Evolutionary conservation across 176 grass and related monocot species (phyloP).

Genomic region (Raddia guianensis): DNA sequence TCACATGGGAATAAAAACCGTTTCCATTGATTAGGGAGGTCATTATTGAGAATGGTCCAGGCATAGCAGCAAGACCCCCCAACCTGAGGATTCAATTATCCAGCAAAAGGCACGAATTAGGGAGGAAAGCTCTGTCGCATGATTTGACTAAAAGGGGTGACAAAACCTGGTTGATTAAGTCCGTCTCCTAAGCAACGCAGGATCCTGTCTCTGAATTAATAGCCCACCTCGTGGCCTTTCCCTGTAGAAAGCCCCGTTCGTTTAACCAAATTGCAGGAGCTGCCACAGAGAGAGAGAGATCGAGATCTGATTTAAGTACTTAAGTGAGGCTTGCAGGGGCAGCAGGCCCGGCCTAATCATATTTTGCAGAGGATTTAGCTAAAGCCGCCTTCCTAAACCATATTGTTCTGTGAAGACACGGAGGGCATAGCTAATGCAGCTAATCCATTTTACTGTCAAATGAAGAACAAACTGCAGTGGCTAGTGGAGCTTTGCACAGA

Average conservation of each 20-base stretch:
- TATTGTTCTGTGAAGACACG: too few relatives aligned
- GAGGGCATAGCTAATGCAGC: background rate
- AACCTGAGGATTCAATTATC: slow-evolving; percentile 24
- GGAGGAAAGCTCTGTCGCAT: background rate
- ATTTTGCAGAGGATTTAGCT: too few relatives aligned
- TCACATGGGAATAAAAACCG: slow-evolving; percentile 14
- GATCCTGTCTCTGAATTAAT: slow-evolving; percentile 25
- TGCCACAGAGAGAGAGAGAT: background rate
- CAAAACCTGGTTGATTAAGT: slow-evolving; percentile 6
- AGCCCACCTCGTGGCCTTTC: background rate
- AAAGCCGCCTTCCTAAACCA: too few relatives aligned
- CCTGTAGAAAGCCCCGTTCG: background rate
- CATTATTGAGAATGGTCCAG: slow-evolving; percentile 22
- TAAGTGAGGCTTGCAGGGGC: too few relatives aligned
- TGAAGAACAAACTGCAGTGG: background rate
- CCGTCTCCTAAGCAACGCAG: background rate
- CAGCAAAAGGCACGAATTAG: slow-evolving; percentile 31
- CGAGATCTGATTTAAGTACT: too few relatives aligned
- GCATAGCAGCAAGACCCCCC: background rate
- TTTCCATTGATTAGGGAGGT: slow-evolving; percentile 21
- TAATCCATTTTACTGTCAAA: background rate
- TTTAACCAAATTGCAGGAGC: background rate
- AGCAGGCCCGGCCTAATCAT: too few relatives aligned
- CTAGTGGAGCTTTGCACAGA: background rate
- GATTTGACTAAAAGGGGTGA: slow-evolving; percentile 20